A percentile compares a stretch with the other conserved stretches of the same genome.
Evolutionary conservation across 1,139 yeast species (phyloP).

Genomic region (Suhomyces guaymorum): DNA sequence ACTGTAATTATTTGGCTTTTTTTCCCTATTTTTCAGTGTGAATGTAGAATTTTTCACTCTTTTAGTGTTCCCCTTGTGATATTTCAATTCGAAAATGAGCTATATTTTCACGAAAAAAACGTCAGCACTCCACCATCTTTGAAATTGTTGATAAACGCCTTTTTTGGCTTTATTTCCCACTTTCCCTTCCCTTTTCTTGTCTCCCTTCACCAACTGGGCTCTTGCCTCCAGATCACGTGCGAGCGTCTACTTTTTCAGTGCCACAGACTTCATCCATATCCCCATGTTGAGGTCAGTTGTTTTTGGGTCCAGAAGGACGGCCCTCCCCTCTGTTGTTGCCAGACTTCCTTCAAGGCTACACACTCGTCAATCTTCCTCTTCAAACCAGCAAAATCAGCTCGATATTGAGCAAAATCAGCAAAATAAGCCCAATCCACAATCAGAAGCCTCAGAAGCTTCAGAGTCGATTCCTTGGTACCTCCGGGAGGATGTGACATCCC

Average conservation of each 20-base stretch:
- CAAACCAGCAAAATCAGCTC: too few species aligned
- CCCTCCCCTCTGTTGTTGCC: background rate
- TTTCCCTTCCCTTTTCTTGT: background rate
- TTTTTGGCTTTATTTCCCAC: too few species aligned
- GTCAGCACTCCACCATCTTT: too few species aligned
- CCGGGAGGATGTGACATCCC: constrained; percentile 51
- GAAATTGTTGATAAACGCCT: too few species aligned
- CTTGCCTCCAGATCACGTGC: too few species aligned
- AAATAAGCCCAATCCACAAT: background rate
- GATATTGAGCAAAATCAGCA: background rate
- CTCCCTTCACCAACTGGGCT: background rate
- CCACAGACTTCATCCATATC: too few species aligned
- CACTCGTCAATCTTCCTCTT: background rate
- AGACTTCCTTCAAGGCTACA: background rate
- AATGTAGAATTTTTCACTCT: too few species aligned
- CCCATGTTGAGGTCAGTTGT: background rate
- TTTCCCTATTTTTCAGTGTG: too few species aligned
- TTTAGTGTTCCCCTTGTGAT: too few species aligned
- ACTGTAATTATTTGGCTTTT: too few species aligned
- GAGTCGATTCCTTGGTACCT: constrained; percentile 59
- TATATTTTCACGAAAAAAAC: too few species aligned
- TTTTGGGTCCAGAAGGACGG: background rate
- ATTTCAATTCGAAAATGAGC: too few species aligned
- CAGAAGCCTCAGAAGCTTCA: background rate
- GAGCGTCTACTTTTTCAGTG: background rate